These are phyloP conservation scores for Alopecurus myosuroides DNA, from an alignment of 176 grass and related monocot species.

Conservation along the genomic window DNA sequence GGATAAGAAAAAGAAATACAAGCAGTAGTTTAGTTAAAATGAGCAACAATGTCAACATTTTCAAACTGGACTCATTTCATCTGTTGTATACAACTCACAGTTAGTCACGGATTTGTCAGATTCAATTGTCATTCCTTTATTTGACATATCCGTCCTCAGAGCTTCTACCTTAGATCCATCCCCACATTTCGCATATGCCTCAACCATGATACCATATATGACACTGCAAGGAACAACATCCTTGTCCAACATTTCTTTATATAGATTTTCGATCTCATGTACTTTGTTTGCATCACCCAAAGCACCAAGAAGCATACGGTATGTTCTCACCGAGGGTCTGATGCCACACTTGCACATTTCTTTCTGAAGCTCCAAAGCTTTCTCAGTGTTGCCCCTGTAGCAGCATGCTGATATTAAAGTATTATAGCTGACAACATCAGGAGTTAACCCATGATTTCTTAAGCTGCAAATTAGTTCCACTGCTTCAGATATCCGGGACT, in stretches of 20 bases:
- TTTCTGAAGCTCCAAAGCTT: slow-evolving; percentile 47
- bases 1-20: not conserved
- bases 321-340: slow-evolving; percentile 44
- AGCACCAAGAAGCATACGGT: slow-evolving; percentile 31
- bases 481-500: slow-evolving; percentile 45
- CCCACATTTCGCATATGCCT: slow-evolving; percentile 38
- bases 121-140: slow-evolving; percentile 33
- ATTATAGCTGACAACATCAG: slow-evolving; percentile 59
- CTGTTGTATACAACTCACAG: not conserved
- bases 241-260: slow-evolving; percentile 46
- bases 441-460: slow-evolving; percentile 29
- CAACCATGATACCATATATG: slow-evolving; percentile 36
- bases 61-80: not conserved
- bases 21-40: not conserved
- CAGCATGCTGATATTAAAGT: slow-evolving; percentile 61
- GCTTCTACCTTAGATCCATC: slow-evolving; percentile 38
- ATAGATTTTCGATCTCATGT: slow-evolving; percentile 46
- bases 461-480: slow-evolving; percentile 34
- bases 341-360: slow-evolving; percentile 45
- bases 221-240: slow-evolving; percentile 43
- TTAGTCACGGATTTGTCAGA: not conserved
- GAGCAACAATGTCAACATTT: slow-evolving; percentile 1
- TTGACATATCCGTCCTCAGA: slow-evolving; percentile 41
- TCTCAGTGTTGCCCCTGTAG: slow-evolving; percentile 31
- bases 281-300: slow-evolving; percentile 38